Percentiles rank a stretch among this genome's conserved stretches.
Evolutionary conservation across 1,139 yeast genomes (phyloP).

Genomic region (Blastobotrys illinoisensis): DNA sequence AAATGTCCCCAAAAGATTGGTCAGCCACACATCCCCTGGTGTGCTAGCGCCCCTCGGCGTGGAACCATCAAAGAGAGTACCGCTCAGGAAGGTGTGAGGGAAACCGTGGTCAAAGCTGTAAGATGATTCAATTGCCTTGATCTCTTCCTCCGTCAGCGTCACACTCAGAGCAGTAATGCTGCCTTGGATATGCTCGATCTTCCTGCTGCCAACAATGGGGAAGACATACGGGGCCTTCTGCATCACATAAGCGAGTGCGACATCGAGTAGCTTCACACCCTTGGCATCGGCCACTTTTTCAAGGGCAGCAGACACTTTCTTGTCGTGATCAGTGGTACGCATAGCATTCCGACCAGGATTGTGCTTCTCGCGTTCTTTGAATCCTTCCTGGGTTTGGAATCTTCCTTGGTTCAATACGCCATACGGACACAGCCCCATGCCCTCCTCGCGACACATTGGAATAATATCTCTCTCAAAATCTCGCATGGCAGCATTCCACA

Average conservation of each 20-base stretch:
- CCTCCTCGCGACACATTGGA: slow-evolving; percentile 21
- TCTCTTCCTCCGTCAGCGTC: too few relatives aligned
- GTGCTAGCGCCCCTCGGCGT: too few relatives aligned
- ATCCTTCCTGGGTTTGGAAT: slow-evolving; percentile 20
- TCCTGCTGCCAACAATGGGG: slow-evolving; percentile 22
- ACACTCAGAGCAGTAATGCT: slow-evolving; percentile 6
- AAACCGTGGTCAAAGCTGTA: too few relatives aligned
- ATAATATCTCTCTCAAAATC: slow-evolving; percentile 26
- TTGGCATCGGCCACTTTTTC: too few relatives aligned
- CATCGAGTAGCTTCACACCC: slow-evolving; percentile 6
- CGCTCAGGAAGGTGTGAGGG: too few relatives aligned
- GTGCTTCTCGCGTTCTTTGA: slow-evolving; percentile 15
- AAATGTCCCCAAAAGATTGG: too few relatives aligned
- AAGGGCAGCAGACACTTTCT: too few relatives aligned
- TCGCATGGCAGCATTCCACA: slow-evolving; percentile 22
- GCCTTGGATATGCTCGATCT: slow-evolving; percentile 16
- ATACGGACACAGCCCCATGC: slow-evolving; percentile 26
- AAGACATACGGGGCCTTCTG: slow-evolving; percentile 21
- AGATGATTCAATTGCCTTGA: too few relatives aligned
- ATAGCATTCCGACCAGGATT: slow-evolving; percentile 7
- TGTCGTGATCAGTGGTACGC: too few relatives aligned
- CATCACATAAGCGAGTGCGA: slow-evolving; percentile 25
- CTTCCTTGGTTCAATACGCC: slow-evolving; percentile 21
- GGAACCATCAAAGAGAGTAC: too few relatives aligned
- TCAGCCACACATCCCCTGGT: too few relatives aligned